A percentile compares a stretch with the other conserved stretches of the same genome.
phyloP scores from a whole-genome alignment of 1,139 yeast species.

The Maudiozyma humilis region DNA sequence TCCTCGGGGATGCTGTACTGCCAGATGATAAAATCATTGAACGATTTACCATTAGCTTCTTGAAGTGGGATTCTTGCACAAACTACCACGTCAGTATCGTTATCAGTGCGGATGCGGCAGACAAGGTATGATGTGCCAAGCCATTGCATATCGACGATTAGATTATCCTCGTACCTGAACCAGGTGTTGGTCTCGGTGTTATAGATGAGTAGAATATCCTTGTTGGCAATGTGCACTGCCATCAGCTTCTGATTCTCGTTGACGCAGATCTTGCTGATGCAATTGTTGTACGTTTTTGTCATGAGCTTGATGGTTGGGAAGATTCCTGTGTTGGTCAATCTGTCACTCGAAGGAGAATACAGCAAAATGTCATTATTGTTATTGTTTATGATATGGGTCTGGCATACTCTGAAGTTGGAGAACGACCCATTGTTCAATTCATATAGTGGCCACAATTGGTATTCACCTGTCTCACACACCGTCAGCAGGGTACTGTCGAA shows the following conservation, averaged over 20 bases:
- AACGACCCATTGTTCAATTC: conserved; percentile 17
- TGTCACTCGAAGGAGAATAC: conserved; percentile 23
- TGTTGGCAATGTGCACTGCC: conserved; percentile 27
- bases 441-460: conserved; percentile 27
- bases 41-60: conserved; percentile 13
- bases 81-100: conserved; percentile 16
- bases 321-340: conserved; percentile 16
- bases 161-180: conserved; percentile 23
- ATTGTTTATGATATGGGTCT: conserved; percentile 18
- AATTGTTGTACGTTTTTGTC: conserved; percentile 28
- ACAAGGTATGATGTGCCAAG: conserved; percentile 27
- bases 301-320: conserved; percentile 26
- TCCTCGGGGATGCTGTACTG: conserved; percentile 19
- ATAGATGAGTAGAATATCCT: conserved; percentile 23
- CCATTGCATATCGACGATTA: conserved; percentile 27
- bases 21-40: conserved; percentile 24
- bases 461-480: conserved; percentile 20
- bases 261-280: conserved; percentile 18
- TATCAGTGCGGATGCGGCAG: conserved; percentile 22
- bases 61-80: conserved; percentile 26
- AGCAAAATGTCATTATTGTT: conserved; percentile 24
- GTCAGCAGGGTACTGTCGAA: conserved; percentile 20
- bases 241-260: conserved; percentile 22
- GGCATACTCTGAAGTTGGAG: conserved; percentile 21
- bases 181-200: conserved; percentile 25